Conservation (phyloP, 768 basidiomycete genomes). For the Pulveroboletus sp. region DNA sequence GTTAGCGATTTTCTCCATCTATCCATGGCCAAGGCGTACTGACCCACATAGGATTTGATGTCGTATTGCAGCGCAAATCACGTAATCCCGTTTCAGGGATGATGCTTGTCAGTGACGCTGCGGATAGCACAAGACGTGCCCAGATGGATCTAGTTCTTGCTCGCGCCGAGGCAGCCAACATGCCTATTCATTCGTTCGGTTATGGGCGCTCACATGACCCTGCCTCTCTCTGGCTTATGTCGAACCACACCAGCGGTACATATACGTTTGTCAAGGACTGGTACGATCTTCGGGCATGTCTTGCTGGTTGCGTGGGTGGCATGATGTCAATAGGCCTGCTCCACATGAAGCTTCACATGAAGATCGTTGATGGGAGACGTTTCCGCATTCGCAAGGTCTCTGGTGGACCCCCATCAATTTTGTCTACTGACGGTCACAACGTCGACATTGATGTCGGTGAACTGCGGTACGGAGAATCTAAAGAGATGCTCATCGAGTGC, state of each 20-base stretch:
- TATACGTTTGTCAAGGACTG: constrained; percentile 98
- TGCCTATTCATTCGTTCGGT: constrained; percentile 96
- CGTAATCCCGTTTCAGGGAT: constrained; percentile 90
- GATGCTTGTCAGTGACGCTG: constrained; percentile 87
- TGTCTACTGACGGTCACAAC: constrained; percentile 88
- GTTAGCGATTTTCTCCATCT: constrained; percentile 33
- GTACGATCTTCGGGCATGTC: constrained; percentile 89
- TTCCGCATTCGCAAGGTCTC: constrained; percentile 95
- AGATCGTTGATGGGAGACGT: constrained; percentile 82
- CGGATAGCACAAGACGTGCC: constrained; percentile 86
- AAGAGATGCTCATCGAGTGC: constrained; percentile 92
- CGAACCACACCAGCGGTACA: constrained; percentile 94
- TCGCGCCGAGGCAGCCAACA: constrained; percentile 92
- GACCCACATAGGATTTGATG: constrained; percentile 65
- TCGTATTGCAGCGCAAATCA: constrained; percentile 89
- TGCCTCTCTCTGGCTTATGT: constrained; percentile 97
- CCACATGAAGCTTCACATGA: constrained; percentile 94
- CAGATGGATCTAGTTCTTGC: constrained; percentile 99
- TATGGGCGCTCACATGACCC: constrained; percentile 98
- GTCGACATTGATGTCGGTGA: constrained; percentile 95
- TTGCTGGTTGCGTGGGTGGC: constrained; percentile 93
- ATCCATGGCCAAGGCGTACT: background rate
- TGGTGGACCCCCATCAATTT: constrained; percentile 81
- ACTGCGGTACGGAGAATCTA: constrained; percentile 90
- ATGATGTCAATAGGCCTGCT: constrained; percentile 93